Base-by-base conservation (phyloP, 148 eudicot species). In the Rheum nobile region DNA sequence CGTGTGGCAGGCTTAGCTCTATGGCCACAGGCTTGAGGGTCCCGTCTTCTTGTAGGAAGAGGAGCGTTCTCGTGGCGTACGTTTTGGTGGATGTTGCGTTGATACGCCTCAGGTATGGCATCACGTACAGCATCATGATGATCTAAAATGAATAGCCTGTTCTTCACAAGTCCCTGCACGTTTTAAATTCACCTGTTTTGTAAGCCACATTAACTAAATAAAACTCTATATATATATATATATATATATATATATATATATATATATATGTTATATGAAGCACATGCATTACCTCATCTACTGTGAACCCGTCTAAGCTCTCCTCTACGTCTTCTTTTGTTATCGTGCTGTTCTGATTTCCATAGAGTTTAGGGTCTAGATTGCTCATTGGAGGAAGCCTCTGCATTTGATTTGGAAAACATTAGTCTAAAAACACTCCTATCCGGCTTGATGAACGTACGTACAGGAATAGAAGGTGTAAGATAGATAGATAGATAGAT, bases 321-420 rank as follows among this genome's bases (percentile, higher is more conserved):
- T 87, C 63, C 72, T 86, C 78, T 57, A 94, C 79, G 48, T 84
- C 71, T 71, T 85, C 86, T 61, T 76, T 75, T 19, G 88, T 85
- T 71, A 91, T 91, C 22, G 85, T 72, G 80, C 97, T 93, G 46
- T 72, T 84, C 67, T 89, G 95, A 57, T 88, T 83, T 24, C 98
- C 97, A 72, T 86, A 91, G 26, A 77, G 70, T 67, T 72, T 46
- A 5, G 91, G 84, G 59, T 93, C 97, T 37, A 93, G 84, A 47
- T 83, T 86, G 89, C 98, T 93, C 31, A 32, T 77, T 7, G 95
- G 95, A 72, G 86, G 86, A 77, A 84, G 81, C 28, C 31, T 80
- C 86, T 84, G 82, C 78, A 77, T 70, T 48, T 54, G 13, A 41
- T 42, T 55, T 0, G 10, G n/a, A 6, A 55, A 22, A 6, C 31